Conservation (phyloP, 768 basidiomycete genomes). For the Suillus alpinus region DNA sequence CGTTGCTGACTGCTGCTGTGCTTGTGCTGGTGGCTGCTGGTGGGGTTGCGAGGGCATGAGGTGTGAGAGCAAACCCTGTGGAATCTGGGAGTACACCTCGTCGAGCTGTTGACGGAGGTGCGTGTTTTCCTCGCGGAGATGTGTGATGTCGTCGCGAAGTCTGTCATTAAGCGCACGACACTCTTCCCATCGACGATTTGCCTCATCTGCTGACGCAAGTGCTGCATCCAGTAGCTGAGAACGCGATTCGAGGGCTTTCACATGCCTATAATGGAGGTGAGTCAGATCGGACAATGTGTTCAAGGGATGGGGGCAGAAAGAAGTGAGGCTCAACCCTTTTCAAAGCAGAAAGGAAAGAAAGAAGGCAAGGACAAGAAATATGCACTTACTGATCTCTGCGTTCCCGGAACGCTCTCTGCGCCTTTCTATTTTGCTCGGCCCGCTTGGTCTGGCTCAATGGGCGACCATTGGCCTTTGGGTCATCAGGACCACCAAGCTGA, state of each 20-base stretch:
- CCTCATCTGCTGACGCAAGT: conserved; percentile 82
- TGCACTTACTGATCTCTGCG: conserved; percentile 77
- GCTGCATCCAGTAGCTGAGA: conserved; percentile 85
- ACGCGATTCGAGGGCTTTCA: conserved; percentile 83
- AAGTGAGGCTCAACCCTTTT: neutral
- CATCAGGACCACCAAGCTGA: conserved; percentile 13
- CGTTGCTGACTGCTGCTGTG: conserved; percentile 18
- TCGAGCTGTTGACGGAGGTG: conserved; percentile 25
- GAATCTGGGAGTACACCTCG: conserved; percentile 37
- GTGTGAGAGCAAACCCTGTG: conserved; percentile 21
- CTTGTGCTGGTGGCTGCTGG: conserved; percentile 17
- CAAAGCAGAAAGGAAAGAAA: neutral
- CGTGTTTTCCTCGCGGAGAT: conserved; percentile 54
- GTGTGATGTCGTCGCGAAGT: conserved; percentile 79
- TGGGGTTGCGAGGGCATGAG: conserved; percentile 4
- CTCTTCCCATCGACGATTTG: conserved; percentile 87
- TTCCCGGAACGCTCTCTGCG: conserved; percentile 88
- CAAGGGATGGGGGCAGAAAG: neutral
- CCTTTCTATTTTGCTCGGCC: conserved; percentile 93
- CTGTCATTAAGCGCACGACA: conserved; percentile 88
- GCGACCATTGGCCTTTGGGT: conserved; percentile 36
- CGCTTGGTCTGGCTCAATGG: conserved; percentile 78
- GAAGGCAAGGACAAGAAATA: conserved; percentile 5
- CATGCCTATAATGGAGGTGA: conserved; percentile 53
- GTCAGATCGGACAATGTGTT: neutral